Evolutionary conservation across 208 protist species (phyloP).

Genomic region (Strigomonas galati): DNA sequence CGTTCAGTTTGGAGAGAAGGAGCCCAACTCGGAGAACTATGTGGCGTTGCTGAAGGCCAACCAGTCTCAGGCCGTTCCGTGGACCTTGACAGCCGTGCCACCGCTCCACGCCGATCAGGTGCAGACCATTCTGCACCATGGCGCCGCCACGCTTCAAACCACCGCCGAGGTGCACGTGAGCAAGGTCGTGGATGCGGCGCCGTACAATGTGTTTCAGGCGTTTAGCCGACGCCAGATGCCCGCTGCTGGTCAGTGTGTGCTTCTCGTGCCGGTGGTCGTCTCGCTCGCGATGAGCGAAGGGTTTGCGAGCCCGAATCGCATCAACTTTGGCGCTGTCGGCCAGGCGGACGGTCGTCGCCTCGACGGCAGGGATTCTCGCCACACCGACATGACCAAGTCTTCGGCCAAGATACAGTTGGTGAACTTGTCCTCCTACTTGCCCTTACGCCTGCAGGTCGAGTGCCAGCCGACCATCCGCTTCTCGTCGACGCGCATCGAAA

Average conservation of each 20-base stretch:
- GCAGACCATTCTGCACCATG: background rate
- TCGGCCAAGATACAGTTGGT: slow-evolving; percentile 1
- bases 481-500: slow-evolving; percentile 42
- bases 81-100: background rate
- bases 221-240: slow-evolving; percentile 23
- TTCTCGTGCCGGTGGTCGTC: slow-evolving; percentile 39
- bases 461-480: slow-evolving; percentile 73
- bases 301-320: slow-evolving; percentile 33
- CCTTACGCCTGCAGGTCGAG: slow-evolving; percentile 72
- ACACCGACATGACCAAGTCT: background rate
- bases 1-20: slow-evolving; percentile 27
- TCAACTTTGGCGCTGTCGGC: slow-evolving; percentile 37
- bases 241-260: slow-evolving; percentile 32
- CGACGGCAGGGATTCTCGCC: background rate
- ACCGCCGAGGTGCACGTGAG: slow-evolving; percentile 19
- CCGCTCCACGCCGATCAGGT: background rate
- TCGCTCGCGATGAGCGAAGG: slow-evolving; percentile 68
- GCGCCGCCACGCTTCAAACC: slow-evolving; percentile 3
- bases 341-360: slow-evolving; percentile 7
- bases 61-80: background rate
- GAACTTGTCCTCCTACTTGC: slow-evolving; percentile 67
- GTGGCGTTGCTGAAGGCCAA: background rate
- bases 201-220: slow-evolving; percentile 11
- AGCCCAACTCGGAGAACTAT: slow-evolving; percentile 10
- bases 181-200: slow-evolving; percentile 1